Evolutionary conservation across 148 eudicot genomes (phyloP).

Genomic region (Camellia sinensis): DNA sequence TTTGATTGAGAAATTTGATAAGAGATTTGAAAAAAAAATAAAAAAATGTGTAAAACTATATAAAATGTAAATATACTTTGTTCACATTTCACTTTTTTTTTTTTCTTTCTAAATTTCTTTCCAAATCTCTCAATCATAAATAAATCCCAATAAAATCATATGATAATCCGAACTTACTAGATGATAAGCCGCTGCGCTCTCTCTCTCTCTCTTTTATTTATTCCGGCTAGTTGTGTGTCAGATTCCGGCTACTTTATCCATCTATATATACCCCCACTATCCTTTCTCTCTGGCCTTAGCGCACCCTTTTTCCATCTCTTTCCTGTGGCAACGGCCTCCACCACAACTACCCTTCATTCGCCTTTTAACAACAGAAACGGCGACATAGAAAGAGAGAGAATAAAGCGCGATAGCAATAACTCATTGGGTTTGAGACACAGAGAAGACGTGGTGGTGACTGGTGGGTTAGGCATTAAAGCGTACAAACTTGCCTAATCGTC

Average conservation of each 20-base stretch:
- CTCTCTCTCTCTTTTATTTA: slow-evolving; percentile 24
- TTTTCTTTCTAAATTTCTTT: too few relatives aligned
- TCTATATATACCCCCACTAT: slow-evolving; percentile 19
- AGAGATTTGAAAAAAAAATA: too few relatives aligned
- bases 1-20: too few relatives aligned
- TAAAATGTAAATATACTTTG: too few relatives aligned
- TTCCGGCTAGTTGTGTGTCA: slow-evolving; percentile 32
- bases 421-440: slow-evolving; percentile 13
- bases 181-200: slow-evolving; percentile 30
- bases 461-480: slow-evolving; percentile 21
- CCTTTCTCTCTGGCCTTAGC: slow-evolving; percentile 5
- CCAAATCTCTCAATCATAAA: too few relatives aligned
- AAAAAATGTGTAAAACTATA: too few relatives aligned
- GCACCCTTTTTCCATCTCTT: not conserved
- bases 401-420: slow-evolving; percentile 7
- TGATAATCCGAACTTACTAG: too few relatives aligned
- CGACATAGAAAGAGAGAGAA: not conserved
- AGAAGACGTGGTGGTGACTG: not conserved
- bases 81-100: too few relatives aligned
- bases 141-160: too few relatives aligned
- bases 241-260: slow-evolving; percentile 25
- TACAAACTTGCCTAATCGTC: slow-evolving; percentile 18
- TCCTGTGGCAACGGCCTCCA: too few relatives aligned
- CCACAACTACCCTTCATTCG: too few relatives aligned
- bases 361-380: not conserved